Evolutionary conservation across 352 stramenopile species (phyloP).

Genomic region (Pythium sp.): DNA sequence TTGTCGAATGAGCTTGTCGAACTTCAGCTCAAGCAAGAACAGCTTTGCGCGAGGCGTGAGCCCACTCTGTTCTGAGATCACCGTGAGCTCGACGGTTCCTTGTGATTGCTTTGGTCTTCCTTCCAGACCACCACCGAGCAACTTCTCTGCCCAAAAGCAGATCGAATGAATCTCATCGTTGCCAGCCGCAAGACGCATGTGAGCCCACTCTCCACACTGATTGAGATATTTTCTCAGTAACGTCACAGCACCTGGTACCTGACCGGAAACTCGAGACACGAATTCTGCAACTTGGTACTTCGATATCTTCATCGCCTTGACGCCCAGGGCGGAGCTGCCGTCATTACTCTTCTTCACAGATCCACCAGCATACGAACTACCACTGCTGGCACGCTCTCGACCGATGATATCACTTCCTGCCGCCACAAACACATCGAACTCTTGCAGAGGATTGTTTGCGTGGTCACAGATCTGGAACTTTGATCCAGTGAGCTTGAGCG

Average conservation of each 20-base stretch:
- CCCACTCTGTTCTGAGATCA: constrained; percentile 9
- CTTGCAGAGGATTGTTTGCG: constrained; percentile 10
- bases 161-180: constrained; percentile 39
- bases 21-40: constrained; percentile 60
- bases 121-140: constrained; percentile 36
- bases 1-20: constrained; percentile 44
- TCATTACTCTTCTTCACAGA: not conserved
- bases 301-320: constrained; percentile 5
- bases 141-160: constrained; percentile 58
- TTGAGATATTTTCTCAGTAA: constrained; percentile 38
- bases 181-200: constrained; percentile 33
- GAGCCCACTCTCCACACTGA: constrained; percentile 56
- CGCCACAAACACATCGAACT: constrained; percentile 22
- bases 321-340: not conserved
- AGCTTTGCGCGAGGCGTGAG: constrained; percentile 38
- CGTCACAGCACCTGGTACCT: not conserved
- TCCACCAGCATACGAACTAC: not conserved
- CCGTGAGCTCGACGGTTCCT: constrained; percentile 9
- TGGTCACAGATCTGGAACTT: constrained; percentile 32
- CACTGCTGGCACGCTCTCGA: not conserved
- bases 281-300: constrained; percentile 20
- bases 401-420: constrained; percentile 3
- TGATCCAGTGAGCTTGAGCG: constrained; percentile 25
- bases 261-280: not conserved
- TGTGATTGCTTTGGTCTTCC: constrained; percentile 6